Evolutionary conservation across 2,329 filamentous ascomycete species (phyloP), one percentile per base, ranked within the genome.

Genomic region (Bipolaris victoriae): DNA sequence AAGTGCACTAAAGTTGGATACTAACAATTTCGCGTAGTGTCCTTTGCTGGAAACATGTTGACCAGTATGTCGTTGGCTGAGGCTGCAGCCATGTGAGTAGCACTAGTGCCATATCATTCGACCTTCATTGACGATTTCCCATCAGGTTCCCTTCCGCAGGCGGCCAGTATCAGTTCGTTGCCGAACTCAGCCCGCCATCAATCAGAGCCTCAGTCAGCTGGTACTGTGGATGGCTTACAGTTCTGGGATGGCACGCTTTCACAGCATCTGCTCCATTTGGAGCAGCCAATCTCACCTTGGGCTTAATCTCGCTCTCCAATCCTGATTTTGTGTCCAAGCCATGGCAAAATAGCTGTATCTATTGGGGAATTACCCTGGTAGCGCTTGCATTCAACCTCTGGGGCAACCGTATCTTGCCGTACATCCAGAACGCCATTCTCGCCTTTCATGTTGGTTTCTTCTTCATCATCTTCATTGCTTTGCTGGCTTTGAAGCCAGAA

Each of bases 391-490:
- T 77, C 0, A 83, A 83, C 62, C 76, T 76, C 1, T 71, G 79
- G 18, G 69, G 77, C 7, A 77, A 76, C 1, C 74, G 70, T 7
- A 57, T 76, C 1, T 68, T 83, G 1, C 80, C 80, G 1, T 36
- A 37, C 7, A 41, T 54, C 18, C 9, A 43, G 11, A 46, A 49
- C 31, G 36, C 52, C 64, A 74, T 11, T 16, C 68, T 82, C 5
- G 67, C 79, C 10, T 57, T 84, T 1, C 81, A 84, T 53, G 67
- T 83, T 16, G 58, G 77, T 7, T 80, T 81, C 3, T 80, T 83
- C 60, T 76, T 83, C 46, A 79, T 76, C 1, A 77, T 82, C 49
- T 63, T 84, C 10, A 77, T 82, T 10, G 71, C 78, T 3, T 65
- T 83, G 2, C 76, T 76, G 55, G 73, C 77, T 4, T 69, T 79